phyloP scores from a whole-genome alignment of 2,329 filamentous ascomycete genomes.

The Fusarium sp. region DNA sequence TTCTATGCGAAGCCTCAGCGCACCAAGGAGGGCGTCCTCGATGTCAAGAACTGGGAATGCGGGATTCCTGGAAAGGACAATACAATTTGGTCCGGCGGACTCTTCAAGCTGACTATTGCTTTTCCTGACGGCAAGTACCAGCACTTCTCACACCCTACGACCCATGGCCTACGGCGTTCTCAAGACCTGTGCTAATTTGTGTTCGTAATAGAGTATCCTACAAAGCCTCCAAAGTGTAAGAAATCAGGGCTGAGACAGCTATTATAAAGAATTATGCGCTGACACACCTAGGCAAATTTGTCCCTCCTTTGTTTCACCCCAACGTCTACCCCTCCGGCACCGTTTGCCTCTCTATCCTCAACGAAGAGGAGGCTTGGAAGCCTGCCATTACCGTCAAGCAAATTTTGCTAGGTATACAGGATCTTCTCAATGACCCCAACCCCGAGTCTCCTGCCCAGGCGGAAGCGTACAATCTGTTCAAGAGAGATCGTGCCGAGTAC shows the following conservation, averaged over 20 bases:
- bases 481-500: conserved; percentile 88
- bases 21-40: conserved; percentile 82
- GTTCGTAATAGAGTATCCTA: conserved; percentile 83
- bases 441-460: conserved; percentile 97
- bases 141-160: background rate
- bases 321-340: conserved; percentile 99
- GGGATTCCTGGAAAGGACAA: conserved; percentile 96
- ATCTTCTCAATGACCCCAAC: conserved; percentile 95
- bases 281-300: conserved; percentile 83
- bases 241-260: conserved; percentile 30
- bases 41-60: conserved; percentile 97
- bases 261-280: conserved; percentile 17
- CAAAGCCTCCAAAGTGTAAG: conserved; percentile 98
- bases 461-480: conserved; percentile 96
- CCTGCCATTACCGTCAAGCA: conserved; percentile 99
- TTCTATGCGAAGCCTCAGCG: conserved; percentile 94
- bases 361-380: conserved; percentile 99
- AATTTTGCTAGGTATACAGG: conserved; percentile 95
- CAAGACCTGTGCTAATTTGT: conserved; percentile 28
- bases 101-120: conserved; percentile 92
- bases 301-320: conserved; percentile 94
- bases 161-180: background rate
- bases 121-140: conserved; percentile 86
- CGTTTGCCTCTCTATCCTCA: conserved; percentile 95
- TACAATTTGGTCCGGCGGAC: conserved; percentile 96